Base-by-base conservation (phyloP, 164 flowering plant species). In the Nymphaea colorata region DNA sequence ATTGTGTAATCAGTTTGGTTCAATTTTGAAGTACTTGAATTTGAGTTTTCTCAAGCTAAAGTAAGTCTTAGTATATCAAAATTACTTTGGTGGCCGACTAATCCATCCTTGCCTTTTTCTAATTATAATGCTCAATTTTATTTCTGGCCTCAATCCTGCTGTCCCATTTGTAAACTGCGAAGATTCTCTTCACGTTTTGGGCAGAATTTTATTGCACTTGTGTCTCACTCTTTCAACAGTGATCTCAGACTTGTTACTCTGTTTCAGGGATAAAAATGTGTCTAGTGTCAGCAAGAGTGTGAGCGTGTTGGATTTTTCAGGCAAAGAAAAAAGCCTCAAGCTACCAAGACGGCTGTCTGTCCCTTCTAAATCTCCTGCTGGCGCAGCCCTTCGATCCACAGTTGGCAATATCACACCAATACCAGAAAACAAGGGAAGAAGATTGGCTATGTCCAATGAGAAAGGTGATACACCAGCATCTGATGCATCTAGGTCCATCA, bases 331-430 rank as follows among this genome's bases (percentile, higher is more conserved):
- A 68, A 64, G 92, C 2, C 77, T 81, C 4, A 91, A 85, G 79
- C 96, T 96, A 41, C 87, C 98, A 0, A 79, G 96, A 75, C 82
- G 99, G 80, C 86, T 90, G 41, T 94, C 99, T 3, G 80, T 81
- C 76, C 96, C 92, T 45, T 44, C 82, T 41, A 94, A 88, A 77
- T 72, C 90, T 0, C 15, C 71, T 73, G 69, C 17, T 16, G 82
- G 76, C 68, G 81, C 96, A 5, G 68, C 66, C 64, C 74, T 82
- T 43, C 89, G 76, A 67, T 15, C 76, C n/a, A 66, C 61, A 44
- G 63, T 7, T 3, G 76, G 81, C 57, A 79, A 62, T 67, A 79
- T 81, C 14, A 87, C 93, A 43, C 96, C 93, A n/a, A 81, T 84
- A 43, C 81, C 92, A 3, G 97, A 90, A 77, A 55, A 75, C 41